Base-by-base conservation (phyloP, 257 asterid genomes). In the Solanum sitiens region DNA sequence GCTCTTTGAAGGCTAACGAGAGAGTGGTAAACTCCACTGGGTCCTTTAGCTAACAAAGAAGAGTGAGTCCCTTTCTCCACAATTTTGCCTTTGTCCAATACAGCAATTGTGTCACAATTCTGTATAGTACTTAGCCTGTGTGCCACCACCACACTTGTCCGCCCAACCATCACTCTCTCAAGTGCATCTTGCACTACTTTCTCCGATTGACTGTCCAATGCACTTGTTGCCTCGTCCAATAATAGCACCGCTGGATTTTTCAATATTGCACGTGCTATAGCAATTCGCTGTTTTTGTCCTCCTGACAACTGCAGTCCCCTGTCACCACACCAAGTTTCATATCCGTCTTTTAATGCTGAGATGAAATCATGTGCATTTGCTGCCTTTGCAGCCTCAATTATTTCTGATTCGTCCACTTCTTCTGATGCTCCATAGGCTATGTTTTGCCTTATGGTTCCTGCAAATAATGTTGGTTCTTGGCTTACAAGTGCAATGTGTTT, bases 301-400 rank as follows among this genome's bases (percentile, higher is more conserved):
- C 98, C 99, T 0, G 98, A 96, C 21, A 96, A 89, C 77, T 96
- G 99, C 70, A 94, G 44, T 35, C 99, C 99, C 37, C 96, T 88
- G 75, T 96, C 99, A 0, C 99, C 99, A n/a, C 99, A 95, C 87
- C 92, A 91, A 0, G 98, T 95, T 16, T 90, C 91, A 44, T 94
- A 96, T 3, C 99, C 98, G 7, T 95, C 92, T 53, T 93, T 92
- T 25, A 96, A 56, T 6, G 92, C 94, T 0, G 97, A 88, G 27
- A 95, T 94, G 90, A 96, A 96, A 18, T 94, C 96, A 9, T 96
- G 98, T 0, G 98, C 98, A 45, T 96, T 96, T 8, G 98, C 99
- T 20, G 94, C 94, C 90, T 95, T 94, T 0, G 98, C 91, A 0
- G 98, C 99, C 83, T 92, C 96, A 2, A 94, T 87, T 27, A 93